Evolutionary conservation across 257 asterid species (phyloP).

Genomic region (Solanum dulcamara): DNA sequence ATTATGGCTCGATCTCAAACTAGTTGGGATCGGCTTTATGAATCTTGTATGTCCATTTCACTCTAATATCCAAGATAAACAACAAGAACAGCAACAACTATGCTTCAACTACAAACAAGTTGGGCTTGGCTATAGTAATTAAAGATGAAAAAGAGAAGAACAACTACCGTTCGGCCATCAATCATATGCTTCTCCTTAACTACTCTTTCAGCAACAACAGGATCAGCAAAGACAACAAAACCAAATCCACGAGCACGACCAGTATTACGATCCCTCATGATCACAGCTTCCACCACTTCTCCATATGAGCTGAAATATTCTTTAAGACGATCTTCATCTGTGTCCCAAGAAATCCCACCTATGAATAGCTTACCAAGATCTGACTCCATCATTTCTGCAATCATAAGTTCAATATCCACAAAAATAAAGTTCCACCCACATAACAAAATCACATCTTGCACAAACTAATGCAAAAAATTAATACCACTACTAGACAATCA

Average conservation of each 20-base stretch:
- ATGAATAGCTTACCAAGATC: constrained; percentile 80
- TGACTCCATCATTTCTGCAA: constrained; percentile 61
- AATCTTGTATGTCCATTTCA: not conserved
- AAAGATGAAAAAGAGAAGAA: not conserved
- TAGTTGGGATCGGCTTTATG: not conserved
- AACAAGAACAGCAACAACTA: not conserved
- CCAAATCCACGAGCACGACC: constrained; percentile 92
- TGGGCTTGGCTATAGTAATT: not conserved
- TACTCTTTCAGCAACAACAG: constrained; percentile 69
- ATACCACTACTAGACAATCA: not conserved
- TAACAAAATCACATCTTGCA: not conserved
- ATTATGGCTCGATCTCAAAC: not conserved
- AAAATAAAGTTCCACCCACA: not conserved
- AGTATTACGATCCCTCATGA: constrained; percentile 73
- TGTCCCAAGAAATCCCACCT: constrained; percentile 97
- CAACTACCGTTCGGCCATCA: constrained; percentile 67
- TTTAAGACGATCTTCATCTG: constrained; percentile 69
- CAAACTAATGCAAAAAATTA: not conserved
- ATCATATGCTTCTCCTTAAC: constrained; percentile 71
- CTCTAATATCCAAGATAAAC: not conserved
- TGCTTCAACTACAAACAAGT: not conserved
- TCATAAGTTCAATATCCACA: constrained; percentile 3
- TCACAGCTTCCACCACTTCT: constrained; percentile 76
- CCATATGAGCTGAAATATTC: constrained; percentile 63
- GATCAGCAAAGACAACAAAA: constrained; percentile 60